These are phyloP conservation scores for Arxiozyma telluris DNA, from an alignment of 1,139 yeast species.

Conservation along the genomic window DNA sequence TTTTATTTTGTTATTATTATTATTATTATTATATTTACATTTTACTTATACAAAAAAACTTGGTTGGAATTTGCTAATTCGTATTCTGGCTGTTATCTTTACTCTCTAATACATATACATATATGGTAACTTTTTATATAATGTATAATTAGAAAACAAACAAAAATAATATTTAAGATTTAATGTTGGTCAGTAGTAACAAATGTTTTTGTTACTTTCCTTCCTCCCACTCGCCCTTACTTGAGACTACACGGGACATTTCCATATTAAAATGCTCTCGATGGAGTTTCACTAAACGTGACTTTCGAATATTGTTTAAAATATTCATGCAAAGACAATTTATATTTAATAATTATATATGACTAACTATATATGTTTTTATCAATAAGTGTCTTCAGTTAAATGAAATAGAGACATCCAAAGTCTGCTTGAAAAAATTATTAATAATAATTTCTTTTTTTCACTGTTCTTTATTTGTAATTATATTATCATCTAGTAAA, in stretches of 20 bases:
- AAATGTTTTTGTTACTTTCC: too few relatives aligned
- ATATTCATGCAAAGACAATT: too few relatives aligned
- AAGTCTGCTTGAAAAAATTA: not conserved
- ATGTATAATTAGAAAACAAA: constrained; percentile 1
- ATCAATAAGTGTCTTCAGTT: not conserved
- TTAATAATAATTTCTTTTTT: not conserved
- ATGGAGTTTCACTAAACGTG: not conserved
- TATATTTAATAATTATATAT: too few relatives aligned
- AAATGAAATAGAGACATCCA: not conserved
- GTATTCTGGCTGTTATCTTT: not conserved
- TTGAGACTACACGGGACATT: too few relatives aligned
- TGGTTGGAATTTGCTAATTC: not conserved
- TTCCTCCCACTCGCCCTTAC: too few relatives aligned
- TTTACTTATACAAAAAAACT: not conserved
- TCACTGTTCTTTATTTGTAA: constrained; percentile 1
- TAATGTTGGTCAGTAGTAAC: too few relatives aligned
- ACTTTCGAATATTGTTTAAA: not conserved
- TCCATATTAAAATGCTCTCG: too few relatives aligned
- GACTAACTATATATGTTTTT: too few relatives aligned
- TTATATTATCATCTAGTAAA: constrained; percentile 12
- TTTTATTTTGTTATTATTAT: not conserved
- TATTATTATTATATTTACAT: not conserved
- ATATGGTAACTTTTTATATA: not conserved
- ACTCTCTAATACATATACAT: not conserved
- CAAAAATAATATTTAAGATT: not conserved